Evolutionary conservation across 2,329 filamentous ascomycete genomes (phyloP).

Genomic region (Zopfia rhizophila): DNA sequence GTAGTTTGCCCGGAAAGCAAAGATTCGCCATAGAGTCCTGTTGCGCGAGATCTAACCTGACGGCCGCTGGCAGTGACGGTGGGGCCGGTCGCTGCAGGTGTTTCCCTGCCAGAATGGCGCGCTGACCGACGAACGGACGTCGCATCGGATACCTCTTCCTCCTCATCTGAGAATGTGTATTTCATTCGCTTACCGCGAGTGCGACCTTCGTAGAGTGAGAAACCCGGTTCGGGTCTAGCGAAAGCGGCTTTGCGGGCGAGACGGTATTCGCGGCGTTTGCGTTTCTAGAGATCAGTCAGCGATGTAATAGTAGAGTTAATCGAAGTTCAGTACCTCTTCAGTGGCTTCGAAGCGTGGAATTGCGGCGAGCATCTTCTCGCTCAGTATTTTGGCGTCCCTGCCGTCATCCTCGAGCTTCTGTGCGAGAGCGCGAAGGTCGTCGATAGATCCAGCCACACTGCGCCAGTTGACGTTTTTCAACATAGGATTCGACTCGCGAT

Average conservation of each 20-base stretch:
- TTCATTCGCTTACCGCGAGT: constrained; percentile 96
- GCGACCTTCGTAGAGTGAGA: constrained; percentile 94
- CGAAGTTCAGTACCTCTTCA: constrained; percentile 72
- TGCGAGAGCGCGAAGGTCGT: constrained; percentile 80
- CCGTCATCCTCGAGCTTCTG: constrained; percentile 85
- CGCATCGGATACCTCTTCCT: constrained; percentile 74
- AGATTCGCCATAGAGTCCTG: constrained; percentile 71
- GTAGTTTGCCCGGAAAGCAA: constrained; percentile 65
- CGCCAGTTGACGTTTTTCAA: constrained; percentile 85
- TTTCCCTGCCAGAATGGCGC: constrained; percentile 77
- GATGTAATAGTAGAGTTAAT: not conserved
- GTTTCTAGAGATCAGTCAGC: constrained; percentile 70
- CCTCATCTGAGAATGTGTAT: constrained; percentile 94
- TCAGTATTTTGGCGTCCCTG: constrained; percentile 80
- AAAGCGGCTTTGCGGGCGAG: constrained; percentile 87
- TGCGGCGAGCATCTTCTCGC: constrained; percentile 79
- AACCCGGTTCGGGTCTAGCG: constrained; percentile 84
- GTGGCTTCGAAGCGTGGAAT: constrained; percentile 92
- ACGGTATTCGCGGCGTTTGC: constrained; percentile 90
- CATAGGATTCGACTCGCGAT: constrained; percentile 89
- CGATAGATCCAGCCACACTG: constrained; percentile 90
- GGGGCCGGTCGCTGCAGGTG: constrained; percentile 75
- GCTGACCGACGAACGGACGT: constrained; percentile 72
- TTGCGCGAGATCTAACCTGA: constrained; percentile 75
- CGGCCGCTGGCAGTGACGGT: constrained; percentile 85